Evolutionary conservation across 2,329 filamentous ascomycete genomes (phyloP).

Genomic region (Paecilomyces sp.): DNA sequence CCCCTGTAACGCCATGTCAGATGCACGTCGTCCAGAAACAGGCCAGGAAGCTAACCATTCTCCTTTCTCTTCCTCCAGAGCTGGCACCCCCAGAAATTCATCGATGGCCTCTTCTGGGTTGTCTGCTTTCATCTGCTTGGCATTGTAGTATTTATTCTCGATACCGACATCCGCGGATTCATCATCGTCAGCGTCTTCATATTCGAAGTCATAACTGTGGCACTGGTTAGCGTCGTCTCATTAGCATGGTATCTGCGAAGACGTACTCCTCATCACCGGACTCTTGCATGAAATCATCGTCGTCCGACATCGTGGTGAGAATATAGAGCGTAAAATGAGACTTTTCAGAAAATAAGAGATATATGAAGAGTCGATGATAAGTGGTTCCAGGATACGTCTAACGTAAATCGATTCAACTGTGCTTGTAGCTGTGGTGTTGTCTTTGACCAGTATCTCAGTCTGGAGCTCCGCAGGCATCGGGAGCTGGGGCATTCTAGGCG

Average conservation of each 20-base stretch:
- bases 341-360: background rate
- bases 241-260: constrained; percentile 3
- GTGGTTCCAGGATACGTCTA: background rate
- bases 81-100: constrained; percentile 84
- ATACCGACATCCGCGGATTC: constrained; percentile 86
- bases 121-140: constrained; percentile 86
- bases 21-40: background rate
- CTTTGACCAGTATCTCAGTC: background rate
- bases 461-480: constrained; percentile 13
- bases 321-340: too few species aligned
- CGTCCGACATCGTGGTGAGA: constrained; percentile 58
- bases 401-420: background rate
- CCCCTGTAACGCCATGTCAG: constrained; percentile 45
- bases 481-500: constrained; percentile 5
- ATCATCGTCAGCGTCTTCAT: constrained; percentile 88
- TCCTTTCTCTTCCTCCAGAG: constrained; percentile 80
- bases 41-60: constrained; percentile 59
- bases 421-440: background rate
- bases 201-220: constrained; percentile 84
- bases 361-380: background rate
- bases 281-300: constrained; percentile 91
- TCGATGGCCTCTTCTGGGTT: constrained; percentile 83
- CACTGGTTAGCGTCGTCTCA: constrained; percentile 15
- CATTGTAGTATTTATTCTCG: constrained; percentile 99
- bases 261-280: constrained; percentile 77